A percentile compares a stretch with the other conserved stretches of the same genome.
Conservation (phyloP, 2,329 filamentous ascomycete species). For the Myriangium duriaei region DNA sequence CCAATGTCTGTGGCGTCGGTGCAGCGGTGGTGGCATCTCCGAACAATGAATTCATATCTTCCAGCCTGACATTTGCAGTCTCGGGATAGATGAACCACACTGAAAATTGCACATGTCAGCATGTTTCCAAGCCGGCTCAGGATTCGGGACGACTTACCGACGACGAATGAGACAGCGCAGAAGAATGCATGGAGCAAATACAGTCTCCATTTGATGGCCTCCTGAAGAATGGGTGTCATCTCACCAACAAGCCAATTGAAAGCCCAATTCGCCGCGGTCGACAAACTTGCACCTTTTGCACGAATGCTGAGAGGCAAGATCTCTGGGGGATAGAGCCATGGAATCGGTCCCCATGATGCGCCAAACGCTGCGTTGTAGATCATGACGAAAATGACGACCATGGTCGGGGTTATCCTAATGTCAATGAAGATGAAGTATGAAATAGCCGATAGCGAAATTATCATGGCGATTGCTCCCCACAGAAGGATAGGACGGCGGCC, state of each 20-base stretch:
- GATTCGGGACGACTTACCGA: conserved; percentile 53
- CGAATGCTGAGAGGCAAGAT: conserved; percentile 89
- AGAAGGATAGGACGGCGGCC: conserved; percentile 75
- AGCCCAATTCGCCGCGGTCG: conserved; percentile 47
- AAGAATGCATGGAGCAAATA: conserved; percentile 96
- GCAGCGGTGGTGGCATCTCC: conserved; percentile 80
- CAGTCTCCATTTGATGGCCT: conserved; percentile 82
- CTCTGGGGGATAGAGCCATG: conserved; percentile 92
- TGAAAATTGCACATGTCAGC: conserved; percentile 27
- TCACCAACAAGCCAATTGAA: conserved; percentile 30
- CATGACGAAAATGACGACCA: conserved; percentile 89
- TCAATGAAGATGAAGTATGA: conserved; percentile 71
- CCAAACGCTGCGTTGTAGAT: conserved; percentile 93
- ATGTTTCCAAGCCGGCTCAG: background rate
- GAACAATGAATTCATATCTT: conserved; percentile 93
- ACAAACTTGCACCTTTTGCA: conserved; percentile 87
- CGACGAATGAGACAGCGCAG: conserved; percentile 86
- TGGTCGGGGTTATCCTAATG: conserved; percentile 56
- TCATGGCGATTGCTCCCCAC: conserved; percentile 77
- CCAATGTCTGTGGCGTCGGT: conserved; percentile 63
- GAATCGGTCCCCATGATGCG: conserved; percentile 87
- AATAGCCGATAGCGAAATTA: conserved; percentile 68
- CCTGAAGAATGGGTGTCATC: conserved; percentile 57
- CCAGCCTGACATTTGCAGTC: conserved; percentile 84
- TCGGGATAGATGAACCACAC: conserved; percentile 98